Percentiles rank a stretch among this genome's conserved stretches.
phyloP scores from a whole-genome alignment of 2,329 filamentous ascomycete species.

The Fusarium globosum region DNA sequence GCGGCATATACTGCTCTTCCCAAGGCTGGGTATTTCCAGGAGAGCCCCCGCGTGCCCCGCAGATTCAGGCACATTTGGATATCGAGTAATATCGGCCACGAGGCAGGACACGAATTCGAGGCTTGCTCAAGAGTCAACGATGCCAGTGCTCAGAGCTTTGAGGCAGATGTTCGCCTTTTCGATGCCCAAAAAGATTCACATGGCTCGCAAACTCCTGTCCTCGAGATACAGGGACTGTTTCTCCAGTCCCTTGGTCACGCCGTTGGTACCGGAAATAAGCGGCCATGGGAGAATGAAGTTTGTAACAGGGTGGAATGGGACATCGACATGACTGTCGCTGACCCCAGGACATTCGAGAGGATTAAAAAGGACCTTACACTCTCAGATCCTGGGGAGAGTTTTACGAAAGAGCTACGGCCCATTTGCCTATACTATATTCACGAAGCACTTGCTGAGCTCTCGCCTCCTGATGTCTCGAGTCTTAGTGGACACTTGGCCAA shows the following conservation, averaged over 20 bases:
- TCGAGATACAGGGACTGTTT: background rate
- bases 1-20: background rate
- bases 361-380: background rate
- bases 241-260: background rate
- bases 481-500: background rate
- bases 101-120: background rate
- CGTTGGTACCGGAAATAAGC: background rate
- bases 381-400: background rate
- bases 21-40: background rate
- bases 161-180: background rate
- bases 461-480: background rate
- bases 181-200: rapidly evolving
- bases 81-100: background rate
- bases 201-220: background rate
- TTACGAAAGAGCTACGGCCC: background rate
- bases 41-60: background rate
- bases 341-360: background rate
- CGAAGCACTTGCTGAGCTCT: background rate
- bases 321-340: background rate
- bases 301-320: background rate
- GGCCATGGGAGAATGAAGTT: background rate
- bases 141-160: background rate
- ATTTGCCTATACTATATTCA: background rate
- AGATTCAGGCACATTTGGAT: background rate
- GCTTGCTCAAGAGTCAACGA: background rate